Evolutionary conservation across 2,329 filamentous ascomycete genomes (phyloP).

Genomic region (Penicillium sp.): DNA sequence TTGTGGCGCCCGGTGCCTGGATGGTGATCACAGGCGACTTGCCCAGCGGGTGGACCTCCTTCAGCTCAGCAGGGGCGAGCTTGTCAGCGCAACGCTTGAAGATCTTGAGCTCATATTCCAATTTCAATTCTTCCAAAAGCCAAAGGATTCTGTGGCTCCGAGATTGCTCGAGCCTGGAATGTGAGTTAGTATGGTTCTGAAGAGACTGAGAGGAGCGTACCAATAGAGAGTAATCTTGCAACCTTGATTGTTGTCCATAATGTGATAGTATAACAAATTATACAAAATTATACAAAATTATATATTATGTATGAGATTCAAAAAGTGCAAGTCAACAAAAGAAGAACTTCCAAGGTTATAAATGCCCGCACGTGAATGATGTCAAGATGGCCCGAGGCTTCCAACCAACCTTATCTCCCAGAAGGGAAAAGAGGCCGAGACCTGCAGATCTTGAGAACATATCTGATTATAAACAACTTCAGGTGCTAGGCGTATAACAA

Average conservation of each 20-base stretch:
- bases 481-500: neutral
- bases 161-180: slow-evolving; percentile 72
- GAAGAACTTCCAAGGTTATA: neutral
- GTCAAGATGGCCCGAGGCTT: slow-evolving; percentile 7
- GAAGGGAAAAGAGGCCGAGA: neutral
- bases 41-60: slow-evolving; percentile 76
- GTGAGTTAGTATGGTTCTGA: neutral
- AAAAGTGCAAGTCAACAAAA: neutral
- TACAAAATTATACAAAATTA: too few species aligned
- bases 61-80: slow-evolving; percentile 73
- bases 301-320: neutral
- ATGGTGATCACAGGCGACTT: slow-evolving; percentile 80
- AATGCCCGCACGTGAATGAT: neutral
- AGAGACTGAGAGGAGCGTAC: slow-evolving; percentile 37
- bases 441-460: neutral
- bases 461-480: neutral
- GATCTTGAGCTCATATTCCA: slow-evolving; percentile 75
- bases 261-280: neutral
- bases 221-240: slow-evolving; percentile 64
- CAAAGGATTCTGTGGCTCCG: slow-evolving; percentile 80
- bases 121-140: slow-evolving; percentile 77
- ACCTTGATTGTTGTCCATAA: slow-evolving; percentile 26
- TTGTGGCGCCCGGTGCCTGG: slow-evolving; percentile 42
- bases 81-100: slow-evolving; percentile 66
- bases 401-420: neutral